A percentile compares a stretch with the other conserved stretches of the same genome.
Evolutionary conservation across 306 rosid genomes (phyloP).

Genomic region (Hylodesmum podocarpum): DNA sequence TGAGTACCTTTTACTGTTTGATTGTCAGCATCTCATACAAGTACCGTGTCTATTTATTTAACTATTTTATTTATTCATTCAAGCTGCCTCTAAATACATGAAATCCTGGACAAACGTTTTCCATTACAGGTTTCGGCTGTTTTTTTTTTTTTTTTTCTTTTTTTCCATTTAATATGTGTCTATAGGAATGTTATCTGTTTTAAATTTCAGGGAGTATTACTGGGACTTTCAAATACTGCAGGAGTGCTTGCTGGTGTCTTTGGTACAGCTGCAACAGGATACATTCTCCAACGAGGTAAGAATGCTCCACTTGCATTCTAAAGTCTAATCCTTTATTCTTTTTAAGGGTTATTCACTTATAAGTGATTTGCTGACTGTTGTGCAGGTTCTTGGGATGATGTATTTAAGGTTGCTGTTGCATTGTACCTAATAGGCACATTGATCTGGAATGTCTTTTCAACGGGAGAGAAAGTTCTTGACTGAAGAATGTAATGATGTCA

Average conservation of each 20-base stretch:
- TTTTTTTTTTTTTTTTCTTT: background rate
- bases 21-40: background rate
- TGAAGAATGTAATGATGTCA: constrained; percentile 32
- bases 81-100: background rate
- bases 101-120: background rate
- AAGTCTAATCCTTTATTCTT: background rate
- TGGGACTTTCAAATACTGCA: constrained; percentile 92
- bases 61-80: constrained; percentile 3
- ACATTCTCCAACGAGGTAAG: constrained; percentile 86
- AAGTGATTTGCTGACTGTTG: constrained; percentile 16
- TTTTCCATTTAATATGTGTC: background rate
- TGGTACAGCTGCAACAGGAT: constrained; percentile 95
- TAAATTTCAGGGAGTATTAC: constrained; percentile 75
- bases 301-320: background rate
- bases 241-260: constrained; percentile 97
- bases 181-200: constrained; percentile 21
- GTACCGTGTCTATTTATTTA: background rate
- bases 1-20: background rate
- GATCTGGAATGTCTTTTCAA: constrained; percentile 82
- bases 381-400: constrained; percentile 96
- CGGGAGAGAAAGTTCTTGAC: constrained; percentile 85
- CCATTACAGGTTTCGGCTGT: background rate
- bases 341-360: background rate
- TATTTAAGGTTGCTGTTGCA: constrained; percentile 82
- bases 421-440: constrained; percentile 79